Base-by-base conservation (phyloP, 306 rosid species). In the Casuarina cunninghamiana region DNA sequence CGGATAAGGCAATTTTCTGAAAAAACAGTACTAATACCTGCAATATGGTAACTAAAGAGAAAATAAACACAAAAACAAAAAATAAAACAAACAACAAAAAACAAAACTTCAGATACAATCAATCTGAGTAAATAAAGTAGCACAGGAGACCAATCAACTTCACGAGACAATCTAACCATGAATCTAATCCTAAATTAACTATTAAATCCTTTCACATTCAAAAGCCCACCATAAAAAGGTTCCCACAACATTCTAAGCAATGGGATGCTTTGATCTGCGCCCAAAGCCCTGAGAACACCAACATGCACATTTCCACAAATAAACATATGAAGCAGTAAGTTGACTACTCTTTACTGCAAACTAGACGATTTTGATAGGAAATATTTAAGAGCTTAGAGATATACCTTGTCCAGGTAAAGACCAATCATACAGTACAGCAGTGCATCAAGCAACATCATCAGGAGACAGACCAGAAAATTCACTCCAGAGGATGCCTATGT, bases 371-470 rank as follows among this genome's bases (percentile, higher is more conserved):
- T 48, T 48, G 76, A 73, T 42, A 21, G 26, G 72, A 51, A n/a
- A 62, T 55, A 19, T 37, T 77, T 41, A 61, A 43, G 43, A 55
- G 73, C 75, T 41, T 5, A 77, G 82, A 75, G 75, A 26, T 82
- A 74, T 84, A 92, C 98, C 97, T 94, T 94, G 67, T 92, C 98
- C 83, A 94, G 85, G 88, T 94, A 94, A 76, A 92, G 95, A 86
- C 97, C 97, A 78, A 90, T 43, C 58, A 78, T 90, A 92, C 93
- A 88, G 84, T 94, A 94, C 74, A 94, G 88, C 80, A 92, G 77
- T 2, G 97, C 73, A 79, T 94, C 98, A 45, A 92, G 79, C 82
- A 94, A 80, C 95, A 94, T 86, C 98, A 94, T 94, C 80, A 92
- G 82, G 80, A 94, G 90, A 83, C 98, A 94, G 74, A 84, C 79